Conservation (phyloP, 768 basidiomycete genomes). For the Suillus hirtellus region DNA sequence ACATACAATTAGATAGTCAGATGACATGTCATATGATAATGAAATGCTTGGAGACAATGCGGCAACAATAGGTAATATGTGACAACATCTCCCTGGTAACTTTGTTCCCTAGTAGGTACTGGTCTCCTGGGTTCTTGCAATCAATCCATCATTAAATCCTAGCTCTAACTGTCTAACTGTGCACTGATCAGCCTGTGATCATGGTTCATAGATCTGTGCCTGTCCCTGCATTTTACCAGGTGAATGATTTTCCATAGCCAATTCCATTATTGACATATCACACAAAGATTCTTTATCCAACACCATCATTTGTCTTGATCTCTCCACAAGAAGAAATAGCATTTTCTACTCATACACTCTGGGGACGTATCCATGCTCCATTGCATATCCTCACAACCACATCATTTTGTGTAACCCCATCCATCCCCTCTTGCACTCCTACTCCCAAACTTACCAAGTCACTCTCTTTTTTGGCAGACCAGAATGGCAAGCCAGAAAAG, state of each 20-base stretch:
- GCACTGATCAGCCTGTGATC: background rate
- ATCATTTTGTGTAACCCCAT: background rate
- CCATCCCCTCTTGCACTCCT: background rate
- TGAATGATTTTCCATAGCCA: background rate
- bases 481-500: background rate
- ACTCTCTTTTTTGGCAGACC: background rate
- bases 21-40: too few species aligned
- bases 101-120: background rate
- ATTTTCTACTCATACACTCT: background rate
- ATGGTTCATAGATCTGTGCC: background rate
- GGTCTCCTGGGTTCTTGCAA: background rate
- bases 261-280: too few species aligned
- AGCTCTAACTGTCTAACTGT: too few species aligned
- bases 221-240: background rate
- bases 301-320: too few species aligned
- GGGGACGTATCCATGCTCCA: background rate
- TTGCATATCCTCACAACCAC: background rate
- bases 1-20: too few species aligned
- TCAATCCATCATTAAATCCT: background rate
- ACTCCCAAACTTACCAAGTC: background rate
- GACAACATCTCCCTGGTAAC: too few species aligned
- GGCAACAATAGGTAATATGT: too few species aligned
- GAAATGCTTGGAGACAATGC: too few species aligned
- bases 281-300: too few species aligned
- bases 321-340: background rate